Evolutionary conservation across 371 early-diverging fungal genomes (phyloP).

Genomic region (Paraphysoderma sedebokerense): DNA sequence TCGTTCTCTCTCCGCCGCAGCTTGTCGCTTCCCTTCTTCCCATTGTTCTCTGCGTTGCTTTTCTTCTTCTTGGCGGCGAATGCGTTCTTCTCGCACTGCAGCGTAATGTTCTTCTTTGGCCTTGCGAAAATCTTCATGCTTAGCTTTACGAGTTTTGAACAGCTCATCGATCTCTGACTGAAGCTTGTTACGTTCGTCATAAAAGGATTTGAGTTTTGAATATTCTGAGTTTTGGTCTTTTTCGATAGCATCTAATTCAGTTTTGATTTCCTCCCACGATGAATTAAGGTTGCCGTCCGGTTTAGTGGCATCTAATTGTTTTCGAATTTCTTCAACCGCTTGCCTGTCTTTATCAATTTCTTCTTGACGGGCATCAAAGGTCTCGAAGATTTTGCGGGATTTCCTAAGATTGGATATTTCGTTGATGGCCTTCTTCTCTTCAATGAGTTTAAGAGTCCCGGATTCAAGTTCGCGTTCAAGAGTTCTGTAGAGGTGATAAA

Average conservation of each 20-base stretch:
- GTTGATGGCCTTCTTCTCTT: constrained; percentile 65
- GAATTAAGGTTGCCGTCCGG: constrained; percentile 5
- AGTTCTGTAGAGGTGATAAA: constrained; percentile 18
- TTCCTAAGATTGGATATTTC: constrained; percentile 69
- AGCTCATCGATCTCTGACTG: constrained; percentile 51
- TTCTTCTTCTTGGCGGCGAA: constrained; percentile 38
- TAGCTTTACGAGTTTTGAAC: constrained; percentile 40
- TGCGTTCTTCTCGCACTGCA: constrained; percentile 54
- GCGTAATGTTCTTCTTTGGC: constrained; percentile 57
- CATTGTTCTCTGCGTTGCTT: constrained; percentile 28
- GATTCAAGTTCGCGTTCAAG: constrained; percentile 59
- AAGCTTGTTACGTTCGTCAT: constrained; percentile 53
- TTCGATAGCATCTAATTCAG: constrained; percentile 45
- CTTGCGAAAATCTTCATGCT: constrained; percentile 51
- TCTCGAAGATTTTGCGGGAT: constrained; percentile 54
- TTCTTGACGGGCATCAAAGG: constrained; percentile 38
- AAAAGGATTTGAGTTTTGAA: constrained; percentile 45
- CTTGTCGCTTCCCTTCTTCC: too few species aligned
- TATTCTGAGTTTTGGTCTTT: constrained; percentile 36
- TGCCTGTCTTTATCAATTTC: constrained; percentile 53
- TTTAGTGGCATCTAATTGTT: constrained; percentile 10
- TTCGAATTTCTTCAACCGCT: constrained; percentile 37
- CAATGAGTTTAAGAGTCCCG: constrained; percentile 57
- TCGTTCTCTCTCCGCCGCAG: constrained; percentile 38
- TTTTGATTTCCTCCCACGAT: constrained; percentile 10